Percentiles rank a stretch among this genome's conserved stretches.
Conservation (phyloP, 2,329 filamentous ascomycete species). For the Talaromyces funiculosus region DNA sequence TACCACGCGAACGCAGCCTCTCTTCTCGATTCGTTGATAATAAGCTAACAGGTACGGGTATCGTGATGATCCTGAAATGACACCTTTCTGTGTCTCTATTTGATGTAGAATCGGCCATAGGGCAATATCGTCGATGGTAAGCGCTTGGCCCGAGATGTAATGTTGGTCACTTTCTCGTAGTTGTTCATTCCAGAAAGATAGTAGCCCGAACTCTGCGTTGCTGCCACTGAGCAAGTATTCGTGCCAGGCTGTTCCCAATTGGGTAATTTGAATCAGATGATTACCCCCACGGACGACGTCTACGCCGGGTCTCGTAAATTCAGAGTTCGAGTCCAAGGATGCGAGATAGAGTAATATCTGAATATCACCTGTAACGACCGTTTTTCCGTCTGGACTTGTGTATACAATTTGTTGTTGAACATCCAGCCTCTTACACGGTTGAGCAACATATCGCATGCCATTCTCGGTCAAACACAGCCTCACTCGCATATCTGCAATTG, state of each 20-base stretch:
- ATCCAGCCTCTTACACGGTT: background rate
- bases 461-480: slow-evolving; percentile 35
- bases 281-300: slow-evolving; percentile 25
- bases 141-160: slow-evolving; percentile 32
- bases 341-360: slow-evolving; percentile 30
- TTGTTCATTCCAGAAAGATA: slow-evolving; percentile 30
- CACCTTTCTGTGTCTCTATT: slow-evolving; percentile 25
- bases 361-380: slow-evolving; percentile 25
- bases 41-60: slow-evolving; percentile 34
- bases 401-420: slow-evolving; percentile 22
- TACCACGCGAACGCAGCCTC: slow-evolving; percentile 29
- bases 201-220: slow-evolving; percentile 15
- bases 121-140: slow-evolving; percentile 40
- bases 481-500: slow-evolving; percentile 34
- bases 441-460: slow-evolving; percentile 30
- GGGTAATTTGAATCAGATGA: slow-evolving; percentile 25
- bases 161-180: slow-evolving; percentile 22
- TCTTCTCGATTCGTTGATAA: slow-evolving; percentile 34
- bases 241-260: slow-evolving; percentile 28
- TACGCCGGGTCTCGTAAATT: slow-evolving; percentile 21
- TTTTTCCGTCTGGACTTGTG: slow-evolving; percentile 24
- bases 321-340: slow-evolving; percentile 17
- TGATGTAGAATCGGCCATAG: slow-evolving; percentile 41
- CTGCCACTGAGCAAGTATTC: slow-evolving; percentile 15
- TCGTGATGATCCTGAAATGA: slow-evolving; percentile 18